A percentile compares a stretch with the other conserved stretches of the same genome.
Conservation (phyloP, 192 early-diverging fungal genomes). For the Umbelopsis vinacea region DNA sequence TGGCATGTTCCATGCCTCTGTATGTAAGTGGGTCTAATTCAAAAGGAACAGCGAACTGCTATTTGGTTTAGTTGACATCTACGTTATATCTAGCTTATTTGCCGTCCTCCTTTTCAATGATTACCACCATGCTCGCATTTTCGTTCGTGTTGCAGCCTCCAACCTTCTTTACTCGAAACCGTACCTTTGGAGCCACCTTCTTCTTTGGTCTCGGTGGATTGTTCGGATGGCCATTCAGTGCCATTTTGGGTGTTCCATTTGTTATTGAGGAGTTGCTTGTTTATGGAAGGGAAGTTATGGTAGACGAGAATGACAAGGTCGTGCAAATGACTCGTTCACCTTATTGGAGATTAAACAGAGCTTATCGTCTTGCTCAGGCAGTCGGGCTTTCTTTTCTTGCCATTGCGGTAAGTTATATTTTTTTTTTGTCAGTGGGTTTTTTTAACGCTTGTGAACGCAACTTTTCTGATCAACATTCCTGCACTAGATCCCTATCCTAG, state of each 20-base stretch:
- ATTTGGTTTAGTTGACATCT: too few species aligned
- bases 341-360: slow-evolving; percentile 49
- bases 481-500: slow-evolving; percentile 58
- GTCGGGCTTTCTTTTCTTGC: slow-evolving; percentile 36
- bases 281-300: slow-evolving; percentile 47
- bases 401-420: slow-evolving; percentile 39
- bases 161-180: slow-evolving; percentile 38
- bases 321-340: slow-evolving; percentile 32
- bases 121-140: slow-evolving; percentile 74
- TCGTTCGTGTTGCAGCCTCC: slow-evolving; percentile 67
- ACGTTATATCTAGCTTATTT: slow-evolving; percentile 63
- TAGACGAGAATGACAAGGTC: slow-evolving; percentile 26
- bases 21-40: slow-evolving; percentile 51
- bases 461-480: slow-evolving; percentile 1
- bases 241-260: slow-evolving; percentile 75
- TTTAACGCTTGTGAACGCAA: not conserved
- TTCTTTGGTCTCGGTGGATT: slow-evolving; percentile 67
- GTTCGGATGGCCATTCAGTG: slow-evolving; percentile 91
- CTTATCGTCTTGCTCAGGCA: slow-evolving; percentile 48
- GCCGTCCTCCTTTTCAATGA: slow-evolving; percentile 95
- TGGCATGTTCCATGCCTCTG: slow-evolving; percentile 86
- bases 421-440: not conserved
- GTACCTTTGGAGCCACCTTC: slow-evolving; percentile 62
- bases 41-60: not conserved
- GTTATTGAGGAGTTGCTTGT: slow-evolving; percentile 71